Base-by-base conservation (phyloP, 2,329 filamentous ascomycete genomes). In the Cladophialophora carrionii region DNA sequence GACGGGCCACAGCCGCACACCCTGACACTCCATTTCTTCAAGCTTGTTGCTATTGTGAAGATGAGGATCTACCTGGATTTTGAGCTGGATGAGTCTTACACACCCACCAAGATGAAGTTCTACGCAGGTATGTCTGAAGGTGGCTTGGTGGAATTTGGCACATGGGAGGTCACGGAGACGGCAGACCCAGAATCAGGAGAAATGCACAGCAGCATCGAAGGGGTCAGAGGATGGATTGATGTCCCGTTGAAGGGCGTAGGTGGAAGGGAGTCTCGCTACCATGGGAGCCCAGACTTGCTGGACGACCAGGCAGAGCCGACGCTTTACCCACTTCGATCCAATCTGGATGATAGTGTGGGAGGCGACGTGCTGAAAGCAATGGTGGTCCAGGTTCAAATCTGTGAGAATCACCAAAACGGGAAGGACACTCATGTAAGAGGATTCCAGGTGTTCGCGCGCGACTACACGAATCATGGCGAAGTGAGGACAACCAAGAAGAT, bases 331-430 rank as follows among this genome's bases (percentile, higher is more conserved):
- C 37, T 61, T 41, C 61, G 59, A 53, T 54, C 60, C 3, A 43
- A 64, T 59, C 41, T 46, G 54, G 53, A 63, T 63, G 49, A 64
- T 58, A 31, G 24, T 48, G 46, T 62, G 14, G 87, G 87, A 73
- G 89, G 85, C 48, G 90, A 88, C 72, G 90, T 93, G 0, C 85
- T 98, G 20, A 87, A 93, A 66, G 92, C 91, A 17, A 96, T 94
- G 79, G 87, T 98, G 32, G 84, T 99, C 31, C 93, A 98, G 77
- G 88, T 98, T 73, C 88, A 90, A 71, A 89, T 99, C 56, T 85
- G 94, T 58, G 95, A 98, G 79, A 99, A 99, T 74, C 95, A 99
- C 76, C 95, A 99, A 79, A 99, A 99, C 76, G 95, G 95, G 69
- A 99, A 99, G 77, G 95, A 99, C 76, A 99, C 95, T n/a, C 95